phyloP scores from a whole-genome alignment of 768 basidiomycete genomes.

The Lyophyllum semitale region DNA sequence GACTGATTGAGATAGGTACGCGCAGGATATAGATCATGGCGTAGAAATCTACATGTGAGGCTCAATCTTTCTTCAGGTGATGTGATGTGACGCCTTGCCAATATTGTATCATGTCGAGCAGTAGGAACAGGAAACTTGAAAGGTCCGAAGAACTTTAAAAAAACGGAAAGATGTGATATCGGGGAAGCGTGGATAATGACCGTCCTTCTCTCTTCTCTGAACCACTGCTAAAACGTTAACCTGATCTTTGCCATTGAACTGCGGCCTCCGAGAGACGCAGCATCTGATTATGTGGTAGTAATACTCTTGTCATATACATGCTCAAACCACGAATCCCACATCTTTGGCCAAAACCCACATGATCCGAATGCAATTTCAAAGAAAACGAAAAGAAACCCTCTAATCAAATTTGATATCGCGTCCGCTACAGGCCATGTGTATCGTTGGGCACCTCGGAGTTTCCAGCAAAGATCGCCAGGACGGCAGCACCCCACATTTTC shows the following conservation, averaged over 20 bases:
- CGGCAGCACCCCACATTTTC: no score
- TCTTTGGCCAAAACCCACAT: neutral
- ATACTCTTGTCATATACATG: neutral
- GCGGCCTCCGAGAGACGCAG: neutral
- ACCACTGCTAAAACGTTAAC: conserved; percentile 10
- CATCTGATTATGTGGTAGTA: neutral
- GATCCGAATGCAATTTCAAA: conserved; percentile 2
- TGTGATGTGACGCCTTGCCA: neutral
- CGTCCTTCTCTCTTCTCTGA: neutral
- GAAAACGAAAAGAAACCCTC: neutral
- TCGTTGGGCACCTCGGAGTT: neutral
- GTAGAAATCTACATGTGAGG: neutral
- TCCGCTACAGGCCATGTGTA: neutral
- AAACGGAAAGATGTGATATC: conserved; percentile 3
- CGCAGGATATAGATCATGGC: neutral
- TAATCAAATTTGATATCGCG: neutral
- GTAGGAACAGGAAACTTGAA: conserved; percentile 11
- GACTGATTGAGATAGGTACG: neutral
- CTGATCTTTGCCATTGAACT: no score
- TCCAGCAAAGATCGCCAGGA: neutral
- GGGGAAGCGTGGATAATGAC: neutral
- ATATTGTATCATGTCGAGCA: neutral
- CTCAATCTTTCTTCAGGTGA: neutral
- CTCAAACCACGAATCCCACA: no score
- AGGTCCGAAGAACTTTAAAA: neutral